Base-by-base conservation (phyloP, 371 early-diverging fungal genomes). In the Mucor irregularis region DNA sequence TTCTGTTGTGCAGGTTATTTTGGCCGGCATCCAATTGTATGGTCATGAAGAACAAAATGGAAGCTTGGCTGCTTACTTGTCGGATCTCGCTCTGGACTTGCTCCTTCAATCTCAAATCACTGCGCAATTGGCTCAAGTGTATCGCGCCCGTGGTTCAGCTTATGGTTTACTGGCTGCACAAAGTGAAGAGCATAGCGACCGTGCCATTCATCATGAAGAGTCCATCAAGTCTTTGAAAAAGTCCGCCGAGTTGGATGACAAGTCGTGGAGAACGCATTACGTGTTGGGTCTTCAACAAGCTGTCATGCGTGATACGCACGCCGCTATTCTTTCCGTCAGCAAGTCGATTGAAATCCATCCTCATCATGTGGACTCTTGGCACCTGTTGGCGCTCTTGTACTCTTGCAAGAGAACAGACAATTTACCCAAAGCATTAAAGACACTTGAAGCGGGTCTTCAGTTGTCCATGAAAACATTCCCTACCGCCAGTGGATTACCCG, bases 281-380 rank as follows among this genome's bases (percentile, higher is more conserved):
- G 84, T 85, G 44, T 66, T 90, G 5, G 92, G 90, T 0, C 65
- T 92, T 6, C 90, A 90, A 64, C 82, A 83, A 28, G 92, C 93
- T 2, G 82, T 90, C 46, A 81, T 84, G 57, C 87, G 91, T 14
- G 89, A 93, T 63, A 76, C 90, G 22, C 48, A 69, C 1, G 73
- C 74, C 7, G 94, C 95, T 0, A 79, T 88, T 6, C 24, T 47
- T 3, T 62, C 76, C 0, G 70, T 90, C 7, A 82, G 84, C 45
- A 70, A 81, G 24, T 82, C 92, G 0, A 57, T 94, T 25, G 67
- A 70, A 45, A 53, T 87, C 17, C 80, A 91, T 19, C 63, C 89
- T 0, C 51, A 70, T 3, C 77, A 86, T 46, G 71, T 87, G 17
- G 77, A 87, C 7, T 87, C 92, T 1, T 96, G 94, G 93, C 90